Base-by-base conservation (phyloP, 257 asterid species). In the Anisodus tanguticus region DNA sequence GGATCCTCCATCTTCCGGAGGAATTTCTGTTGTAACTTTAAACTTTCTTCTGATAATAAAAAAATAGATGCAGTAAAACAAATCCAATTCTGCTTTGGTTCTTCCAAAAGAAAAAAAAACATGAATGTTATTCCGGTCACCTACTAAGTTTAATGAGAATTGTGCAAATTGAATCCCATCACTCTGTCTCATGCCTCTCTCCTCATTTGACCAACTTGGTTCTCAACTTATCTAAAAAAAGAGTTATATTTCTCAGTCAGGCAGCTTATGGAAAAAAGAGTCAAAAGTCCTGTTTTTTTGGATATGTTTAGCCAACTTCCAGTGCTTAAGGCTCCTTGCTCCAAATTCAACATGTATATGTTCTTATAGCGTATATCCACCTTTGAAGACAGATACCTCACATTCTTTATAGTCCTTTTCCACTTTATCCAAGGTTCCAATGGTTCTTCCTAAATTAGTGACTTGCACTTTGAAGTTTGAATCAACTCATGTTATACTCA, bases 381-480 rank as follows among this genome's bases (percentile, higher is more conserved):
- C 41, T 64, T 64, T 64, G 43, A 64, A 64, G 71, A 64, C 43
- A 64, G 71, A 26, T 64, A 64, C 8, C 43, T 64, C 10, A 26
- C 43, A 10, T 64, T 64, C 43, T 63, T 63, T 63, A 22, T 22
- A 63, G 69, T 63, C 41, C 10, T 63, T 22, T 63, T 22, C 7
- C 7, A 9, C 15, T 22, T 63, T 63, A 63, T 63, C 72, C 72
- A 8, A 31, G n/a, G 45, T 66, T 57, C 55, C 62, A 57, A 12
- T 66, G 72, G 35, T 66, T 66, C 72, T 57, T 57, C 8, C 62
- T 66, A 66, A 31, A 66, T 66, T 31, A 66, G 45, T 66, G n/a
- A 66, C 72, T 66, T 31, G 62, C 62, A 57, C 19, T 57, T 16
- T 66, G 45, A 66, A 66, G 72, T 66, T 66, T 66, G 72, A 66